Conservation (phyloP, 2,329 filamentous ascomycete species). For the Fusarium poae region DNA sequence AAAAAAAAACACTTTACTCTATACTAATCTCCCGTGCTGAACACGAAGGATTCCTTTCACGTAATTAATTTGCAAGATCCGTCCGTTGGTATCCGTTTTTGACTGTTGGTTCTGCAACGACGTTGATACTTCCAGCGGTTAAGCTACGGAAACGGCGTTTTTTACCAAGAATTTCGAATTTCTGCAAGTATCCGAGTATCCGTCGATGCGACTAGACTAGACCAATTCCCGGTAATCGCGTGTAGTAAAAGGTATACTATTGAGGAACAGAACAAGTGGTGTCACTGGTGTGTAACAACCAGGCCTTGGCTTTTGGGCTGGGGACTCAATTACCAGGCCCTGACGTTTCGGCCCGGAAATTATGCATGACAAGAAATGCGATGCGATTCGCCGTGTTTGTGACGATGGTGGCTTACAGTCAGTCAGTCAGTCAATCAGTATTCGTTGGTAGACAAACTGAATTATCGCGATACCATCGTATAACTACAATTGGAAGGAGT, state of each 20-base stretch:
- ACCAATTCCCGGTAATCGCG: slow-evolving; percentile 16
- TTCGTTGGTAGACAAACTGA: not conserved
- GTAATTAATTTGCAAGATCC: slow-evolving; percentile 7
- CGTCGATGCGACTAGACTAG: slow-evolving; percentile 14
- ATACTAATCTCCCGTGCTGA: not conserved
- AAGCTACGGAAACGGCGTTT: slow-evolving; percentile 7
- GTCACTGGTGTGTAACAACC: not conserved
- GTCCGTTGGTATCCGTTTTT: not conserved
- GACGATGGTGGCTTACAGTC: slow-evolving; percentile 34
- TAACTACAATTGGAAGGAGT: slow-evolving; percentile 1
- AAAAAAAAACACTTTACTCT: not conserved
- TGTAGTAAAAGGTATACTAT: too few species aligned
- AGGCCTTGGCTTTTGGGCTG: slow-evolving; percentile 10
- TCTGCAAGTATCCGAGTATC: not conserved
- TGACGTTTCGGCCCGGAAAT: slow-evolving; percentile 49
- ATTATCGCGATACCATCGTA: not conserved
- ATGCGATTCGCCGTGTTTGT: slow-evolving; percentile 38
- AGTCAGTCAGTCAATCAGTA: not conserved
- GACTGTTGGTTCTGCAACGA: slow-evolving; percentile 4
- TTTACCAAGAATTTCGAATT: not conserved
- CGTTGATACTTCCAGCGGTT: slow-evolving; percentile 2
- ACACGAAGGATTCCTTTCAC: slow-evolving; percentile 2
- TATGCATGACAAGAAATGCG: slow-evolving; percentile 40
- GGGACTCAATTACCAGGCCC: slow-evolving; percentile 17
- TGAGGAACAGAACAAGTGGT: too few species aligned